Evolutionary conservation across 768 basidiomycete genomes (phyloP), one percentile per base, ranked within the genome.

Genomic region (Kwoniella pini): DNA sequence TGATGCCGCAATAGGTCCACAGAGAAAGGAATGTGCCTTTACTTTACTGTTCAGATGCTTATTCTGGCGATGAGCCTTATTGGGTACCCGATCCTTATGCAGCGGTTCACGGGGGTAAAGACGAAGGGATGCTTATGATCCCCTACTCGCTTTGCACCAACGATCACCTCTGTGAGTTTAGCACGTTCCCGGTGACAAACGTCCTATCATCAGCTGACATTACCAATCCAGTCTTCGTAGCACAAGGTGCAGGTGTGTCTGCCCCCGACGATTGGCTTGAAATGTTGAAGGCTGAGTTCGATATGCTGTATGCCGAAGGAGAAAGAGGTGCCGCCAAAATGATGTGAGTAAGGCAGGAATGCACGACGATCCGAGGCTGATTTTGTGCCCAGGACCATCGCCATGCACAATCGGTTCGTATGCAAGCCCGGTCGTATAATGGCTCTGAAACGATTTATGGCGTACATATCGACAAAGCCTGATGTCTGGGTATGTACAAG

Each of bases 321-420:
- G 56, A 52, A 19, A 58, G 57, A 7, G 72, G 70, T 15, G 44
- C 42, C 2, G 64, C 68, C 15, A 71, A 68, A 46, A 71, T 71
- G 66, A 70, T 75, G 65, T 65, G 45, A 52, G 63, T 51, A 7
- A 15, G 7, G 33, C 33, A 36, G 7, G 33, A 36, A 36, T 36
- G 33, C 15, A 36, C 15, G 15, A 7, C 15, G 33, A 36, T 15
- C 33, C 33, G 33, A 36, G 7, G 33, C 7, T n/a, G n/a, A n/a
- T n/a, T n/a, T n/a, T n/a, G n/a, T n/a, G n/a, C n/a, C 15, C 33
- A 36, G 55, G 68, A 70, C 68, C 11, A 60, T 73, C 48, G 71
- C 69, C 3, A 65, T 73, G 57, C 71, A 73, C 61, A 68, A 65
- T 39, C 67, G 71, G 9, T 54, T 73, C 27, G 43, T 70, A 44